Percentiles rank a stretch among this genome's conserved stretches.
Conservation (phyloP, 164 flowering plant genomes). For the Taxillus chinensis region DNA sequence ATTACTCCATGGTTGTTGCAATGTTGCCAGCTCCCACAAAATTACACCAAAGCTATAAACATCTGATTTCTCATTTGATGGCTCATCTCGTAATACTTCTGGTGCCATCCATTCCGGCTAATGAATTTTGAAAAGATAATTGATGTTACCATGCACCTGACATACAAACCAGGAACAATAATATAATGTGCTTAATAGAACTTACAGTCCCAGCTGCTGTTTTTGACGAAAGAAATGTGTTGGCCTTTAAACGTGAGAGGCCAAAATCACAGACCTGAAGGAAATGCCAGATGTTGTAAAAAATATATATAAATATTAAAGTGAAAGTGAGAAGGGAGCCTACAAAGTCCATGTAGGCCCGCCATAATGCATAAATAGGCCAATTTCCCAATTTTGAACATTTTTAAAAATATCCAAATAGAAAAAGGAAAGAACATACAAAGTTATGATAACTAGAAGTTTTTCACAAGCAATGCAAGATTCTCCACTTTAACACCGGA, state of each 20-base stretch:
- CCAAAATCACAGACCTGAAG: slow-evolving; percentile 96
- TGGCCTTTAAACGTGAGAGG: slow-evolving; percentile 88
- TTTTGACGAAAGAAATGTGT: slow-evolving; percentile 94
- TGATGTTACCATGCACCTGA: neutral
- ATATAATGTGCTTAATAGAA: slow-evolving; percentile 6
- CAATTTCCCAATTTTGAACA: no score
- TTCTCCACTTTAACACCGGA: no score
- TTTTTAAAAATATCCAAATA: no score
- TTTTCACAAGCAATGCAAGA: no score
- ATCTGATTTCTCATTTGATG: slow-evolving; percentile 91
- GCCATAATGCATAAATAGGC: no score
- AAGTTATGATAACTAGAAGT: no score
- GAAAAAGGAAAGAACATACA: no score
- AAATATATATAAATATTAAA: no score
- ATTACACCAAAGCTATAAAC: slow-evolving; percentile 90
- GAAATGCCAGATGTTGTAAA: neutral
- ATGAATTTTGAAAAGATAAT: slow-evolving; percentile 7
- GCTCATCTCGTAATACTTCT: slow-evolving; percentile 94
- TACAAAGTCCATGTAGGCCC: no score
- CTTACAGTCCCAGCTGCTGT: slow-evolving; percentile 99
- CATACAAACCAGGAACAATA: neutral
- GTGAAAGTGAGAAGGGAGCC: no score
- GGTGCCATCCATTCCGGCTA: slow-evolving; percentile 99
- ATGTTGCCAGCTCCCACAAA: slow-evolving; percentile 83
- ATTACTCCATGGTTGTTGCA: slow-evolving; percentile 90